Base-by-base conservation (phyloP, 1,284 basidiomycete species). In the Pisolithus thermaeus region DNA sequence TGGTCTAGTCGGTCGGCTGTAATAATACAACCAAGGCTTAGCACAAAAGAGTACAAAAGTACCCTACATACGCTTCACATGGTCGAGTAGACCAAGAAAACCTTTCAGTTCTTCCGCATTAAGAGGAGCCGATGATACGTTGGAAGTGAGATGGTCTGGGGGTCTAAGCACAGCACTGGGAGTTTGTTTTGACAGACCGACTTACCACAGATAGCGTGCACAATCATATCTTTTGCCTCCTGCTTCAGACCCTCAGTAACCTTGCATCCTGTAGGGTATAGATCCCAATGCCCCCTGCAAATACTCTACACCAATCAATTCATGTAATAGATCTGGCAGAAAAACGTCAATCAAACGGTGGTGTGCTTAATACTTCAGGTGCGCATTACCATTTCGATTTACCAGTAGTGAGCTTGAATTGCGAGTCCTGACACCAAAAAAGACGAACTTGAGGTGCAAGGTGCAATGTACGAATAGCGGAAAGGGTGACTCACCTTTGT, bases 351-450 rank as follows among this genome's bases (percentile, higher is more conserved):
- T 50, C 39, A 55, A 41, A 45, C 47, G 14, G 53, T 14, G n/a
- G 41, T 14, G 9, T 38, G 22, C 22, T 44, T 45, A 36, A 35
- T 11, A 51, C 28, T 20, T 35, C 37, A 20, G 8, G 18, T 16
- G 18, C n/a, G 23, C 49, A 56, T 54, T 46, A 62, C 64, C 2
- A 28, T 14, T 27, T 18, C 28, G 7, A 30, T 64, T 14, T 51
- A 79, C 80, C 81, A 82, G 54, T 82, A 83, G 42, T 76, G 72
- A 7, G 73, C 65, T 59, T 79, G 70, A 3, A 84, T 65, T 43
- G 71, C 75, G 51, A 77, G 68, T 6, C 71, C 81, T 83, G 47
- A 46, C 27, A 38, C 16, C 30, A 46, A 20, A 16, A n/a, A 40
- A 28, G 6, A 11, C 39, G 1, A 0, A 42, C 4, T 14, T 46